phyloP scores from a whole-genome alignment of 176 grass and related monocot species.

The maize (Zea mays) region DNA sequence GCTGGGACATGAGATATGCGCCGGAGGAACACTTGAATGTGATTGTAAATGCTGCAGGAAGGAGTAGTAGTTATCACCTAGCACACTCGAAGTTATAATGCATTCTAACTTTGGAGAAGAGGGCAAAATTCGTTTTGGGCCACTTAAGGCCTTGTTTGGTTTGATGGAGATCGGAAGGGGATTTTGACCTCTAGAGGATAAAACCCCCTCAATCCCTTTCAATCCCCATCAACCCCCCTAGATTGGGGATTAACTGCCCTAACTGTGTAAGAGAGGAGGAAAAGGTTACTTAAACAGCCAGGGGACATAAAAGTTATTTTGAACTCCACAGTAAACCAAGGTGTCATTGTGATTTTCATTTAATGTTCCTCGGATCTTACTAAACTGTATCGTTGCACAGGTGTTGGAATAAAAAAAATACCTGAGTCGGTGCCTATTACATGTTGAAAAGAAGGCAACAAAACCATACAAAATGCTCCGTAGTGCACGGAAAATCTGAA shows the following conservation, averaged over 20 bases:
- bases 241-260: too few relatives aligned
- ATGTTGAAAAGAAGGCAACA: conserved; percentile 90
- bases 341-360: conserved; percentile 4
- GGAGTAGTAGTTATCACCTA: conserved; percentile 22
- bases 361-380: neutral
- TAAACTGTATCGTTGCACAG: conserved; percentile 5
- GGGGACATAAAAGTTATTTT: neutral
- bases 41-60: conserved; percentile 84
- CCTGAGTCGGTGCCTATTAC: conserved; percentile 96
- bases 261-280: neutral
- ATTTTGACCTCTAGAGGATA: neutral
- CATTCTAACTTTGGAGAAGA: neutral
- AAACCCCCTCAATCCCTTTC: neutral
- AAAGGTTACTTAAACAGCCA: conserved; percentile 13
- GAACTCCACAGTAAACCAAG: neutral
- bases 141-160: neutral
- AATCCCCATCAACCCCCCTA: neutral
- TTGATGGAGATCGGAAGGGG: neutral
- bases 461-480: conserved; percentile 96
- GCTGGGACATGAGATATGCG: conserved; percentile 46
- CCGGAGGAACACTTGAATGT: conserved; percentile 58
- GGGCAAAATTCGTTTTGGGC: neutral
- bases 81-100: neutral
- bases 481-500: conserved; percentile 82
- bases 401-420: conserved; percentile 30